These are phyloP conservation scores for Umbelopsis sp. DNA, from an alignment of 371 early-diverging fungal species.

Conservation along the genomic window DNA sequence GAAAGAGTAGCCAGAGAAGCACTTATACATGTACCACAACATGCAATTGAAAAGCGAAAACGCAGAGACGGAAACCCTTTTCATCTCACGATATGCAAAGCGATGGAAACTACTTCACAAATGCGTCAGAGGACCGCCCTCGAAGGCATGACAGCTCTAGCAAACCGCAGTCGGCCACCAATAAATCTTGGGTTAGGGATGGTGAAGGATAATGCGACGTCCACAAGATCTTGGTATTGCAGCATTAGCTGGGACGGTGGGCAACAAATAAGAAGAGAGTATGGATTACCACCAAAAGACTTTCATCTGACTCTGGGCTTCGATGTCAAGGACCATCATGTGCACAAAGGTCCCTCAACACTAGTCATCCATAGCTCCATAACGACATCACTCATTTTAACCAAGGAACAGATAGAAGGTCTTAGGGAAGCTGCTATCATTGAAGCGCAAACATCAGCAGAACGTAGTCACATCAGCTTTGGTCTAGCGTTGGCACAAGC, in stretches of 20 bases:
- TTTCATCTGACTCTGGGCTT: neutral
- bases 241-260: neutral
- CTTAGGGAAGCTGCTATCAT: neutral
- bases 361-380: neutral
- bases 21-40: neutral
- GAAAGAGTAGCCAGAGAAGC: neutral
- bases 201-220: neutral
- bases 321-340: neutral
- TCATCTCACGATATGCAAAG: conserved; percentile 4
- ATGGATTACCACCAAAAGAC: neutral
- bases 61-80: neutral
- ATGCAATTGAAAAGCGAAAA: neutral
- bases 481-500: neutral
- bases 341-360: conserved; percentile 6
- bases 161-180: neutral
- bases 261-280: neutral
- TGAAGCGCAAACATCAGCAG: neutral
- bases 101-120: neutral
- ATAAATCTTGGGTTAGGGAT: conserved; percentile 4
- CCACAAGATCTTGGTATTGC: conserved; percentile 6
- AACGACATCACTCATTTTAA: neutral
- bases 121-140: neutral
- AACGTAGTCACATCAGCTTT: neutral
- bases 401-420: conserved; percentile 5
- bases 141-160: neutral